These are phyloP conservation scores for Ceratobasidium sp. DNA, from an alignment of 1,284 basidiomycete genomes.

Conservation along the genomic window DNA sequence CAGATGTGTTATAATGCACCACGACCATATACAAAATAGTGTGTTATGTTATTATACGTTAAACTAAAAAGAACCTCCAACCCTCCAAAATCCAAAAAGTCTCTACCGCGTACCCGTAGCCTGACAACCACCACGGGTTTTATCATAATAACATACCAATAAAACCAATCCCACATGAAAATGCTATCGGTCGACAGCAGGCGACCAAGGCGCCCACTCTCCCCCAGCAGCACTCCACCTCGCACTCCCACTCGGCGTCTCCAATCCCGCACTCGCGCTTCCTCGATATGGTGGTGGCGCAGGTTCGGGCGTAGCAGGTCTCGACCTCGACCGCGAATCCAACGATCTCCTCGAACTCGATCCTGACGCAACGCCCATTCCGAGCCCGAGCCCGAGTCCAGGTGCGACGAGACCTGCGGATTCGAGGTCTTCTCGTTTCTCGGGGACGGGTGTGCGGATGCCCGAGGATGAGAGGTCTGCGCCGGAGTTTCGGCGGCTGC, in stretches of 20 bases:
- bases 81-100: neutral
- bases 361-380: neutral
- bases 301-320: constrained; percentile 33
- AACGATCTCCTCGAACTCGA: constrained; percentile 30
- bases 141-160: constrained; percentile 16
- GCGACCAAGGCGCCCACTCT: constrained; percentile 37
- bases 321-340: constrained; percentile 14
- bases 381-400: constrained; percentile 24
- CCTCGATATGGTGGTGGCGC: constrained; percentile 27
- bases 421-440: constrained; percentile 34
- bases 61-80: neutral
- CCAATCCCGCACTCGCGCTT: too few relatives aligned
- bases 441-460: constrained; percentile 27
- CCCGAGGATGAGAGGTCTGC: constrained; percentile 3
- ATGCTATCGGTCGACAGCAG: constrained; percentile 18
- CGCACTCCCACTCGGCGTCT: too few relatives aligned
- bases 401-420: constrained; percentile 22
- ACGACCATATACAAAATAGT: too few relatives aligned
- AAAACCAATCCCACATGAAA: constrained; percentile 8
- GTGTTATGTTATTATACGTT: neutral
- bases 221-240: neutral
- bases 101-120: neutral
- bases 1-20: too few relatives aligned
- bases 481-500: constrained; percentile 34
- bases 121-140: neutral